Percentiles rank a stretch among this genome's conserved stretches.
Conservation (phyloP, 23 red algal species). For the Agarophyton chilense region DNA sequence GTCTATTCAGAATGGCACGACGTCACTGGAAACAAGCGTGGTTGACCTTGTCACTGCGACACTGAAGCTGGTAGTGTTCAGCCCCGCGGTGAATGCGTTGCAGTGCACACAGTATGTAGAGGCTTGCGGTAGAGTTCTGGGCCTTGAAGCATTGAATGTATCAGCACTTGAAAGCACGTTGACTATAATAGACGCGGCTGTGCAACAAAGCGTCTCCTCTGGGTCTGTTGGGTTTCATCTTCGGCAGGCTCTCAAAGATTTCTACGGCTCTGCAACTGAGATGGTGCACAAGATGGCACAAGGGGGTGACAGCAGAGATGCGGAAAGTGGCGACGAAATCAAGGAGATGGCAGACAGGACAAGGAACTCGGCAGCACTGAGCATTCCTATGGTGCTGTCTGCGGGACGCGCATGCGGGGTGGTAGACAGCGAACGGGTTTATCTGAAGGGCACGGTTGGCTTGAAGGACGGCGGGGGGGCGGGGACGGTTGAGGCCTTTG, state of each 20-base stretch:
- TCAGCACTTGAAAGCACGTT: neutral
- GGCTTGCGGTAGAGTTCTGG: neutral
- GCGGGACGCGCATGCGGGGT: conserved; percentile 25
- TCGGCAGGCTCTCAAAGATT: neutral
- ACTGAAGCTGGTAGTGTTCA: neutral
- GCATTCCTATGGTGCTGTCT: conserved; percentile 21
- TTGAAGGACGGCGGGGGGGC: neutral
- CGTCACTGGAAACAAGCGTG: neutral
- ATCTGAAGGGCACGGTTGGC: neutral
- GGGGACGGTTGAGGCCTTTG: neutral
- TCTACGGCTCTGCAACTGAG: neutral
- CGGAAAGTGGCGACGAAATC: neutral
- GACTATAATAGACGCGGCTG: neutral
- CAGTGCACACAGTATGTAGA: conserved; percentile 2
- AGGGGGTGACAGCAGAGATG: neutral
- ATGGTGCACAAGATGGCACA: neutral
- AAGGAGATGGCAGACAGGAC: neutral
- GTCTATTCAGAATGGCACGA: neutral
- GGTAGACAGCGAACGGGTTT: neutral
- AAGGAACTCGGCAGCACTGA: neutral
- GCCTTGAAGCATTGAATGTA: neutral
- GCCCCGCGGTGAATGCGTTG: neutral
- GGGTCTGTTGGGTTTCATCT: neutral
- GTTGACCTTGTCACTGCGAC: neutral
- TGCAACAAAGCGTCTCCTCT: neutral